phyloP scores from a whole-genome alignment of 306 rosid species.

The Benincasa hispida region DNA sequence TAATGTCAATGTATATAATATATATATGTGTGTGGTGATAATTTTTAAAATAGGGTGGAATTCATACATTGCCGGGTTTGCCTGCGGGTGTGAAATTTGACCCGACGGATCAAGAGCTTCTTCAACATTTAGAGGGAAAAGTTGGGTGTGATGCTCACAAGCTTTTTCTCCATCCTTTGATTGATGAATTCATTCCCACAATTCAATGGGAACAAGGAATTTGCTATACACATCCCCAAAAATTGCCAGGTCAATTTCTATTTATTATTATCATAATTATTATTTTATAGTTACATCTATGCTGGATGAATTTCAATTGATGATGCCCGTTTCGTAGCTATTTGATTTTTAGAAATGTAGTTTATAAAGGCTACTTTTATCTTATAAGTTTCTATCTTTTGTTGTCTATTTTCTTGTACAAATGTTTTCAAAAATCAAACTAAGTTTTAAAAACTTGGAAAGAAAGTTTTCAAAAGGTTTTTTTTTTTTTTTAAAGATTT shows the following conservation, averaged over 20 bases:
- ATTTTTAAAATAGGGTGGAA: not conserved
- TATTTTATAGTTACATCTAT: too few species aligned
- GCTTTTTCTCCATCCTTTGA: constrained; percentile 4
- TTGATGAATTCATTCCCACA: constrained; percentile 2
- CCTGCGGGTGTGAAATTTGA: constrained; percentile 9
- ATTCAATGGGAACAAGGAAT: constrained; percentile 8
- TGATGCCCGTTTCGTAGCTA: too few species aligned
- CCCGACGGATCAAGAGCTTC: constrained; percentile 12
- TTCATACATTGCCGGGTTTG: constrained; percentile 1
- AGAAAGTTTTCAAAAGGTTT: too few species aligned
- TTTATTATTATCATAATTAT: too few species aligned
- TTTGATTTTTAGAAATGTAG: too few species aligned
- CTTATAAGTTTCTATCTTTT: too few species aligned
- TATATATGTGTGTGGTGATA: not conserved
- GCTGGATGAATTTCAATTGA: too few species aligned
- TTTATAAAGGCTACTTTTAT: too few species aligned
- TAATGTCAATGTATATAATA: not conserved
- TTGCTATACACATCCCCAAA: constrained; percentile 1
- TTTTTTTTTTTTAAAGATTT: too few species aligned
- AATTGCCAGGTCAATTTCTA: not conserved
- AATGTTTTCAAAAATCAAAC: too few species aligned
- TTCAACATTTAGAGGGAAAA: constrained; percentile 3
- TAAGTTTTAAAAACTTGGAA: too few species aligned
- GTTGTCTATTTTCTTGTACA: too few species aligned
- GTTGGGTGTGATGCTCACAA: not conserved